Percentiles rank a stretch among this genome's conserved stretches.
Evolutionary conservation across 1,284 basidiomycete genomes (phyloP).

Genomic region (Trichosporon sp.): DNA sequence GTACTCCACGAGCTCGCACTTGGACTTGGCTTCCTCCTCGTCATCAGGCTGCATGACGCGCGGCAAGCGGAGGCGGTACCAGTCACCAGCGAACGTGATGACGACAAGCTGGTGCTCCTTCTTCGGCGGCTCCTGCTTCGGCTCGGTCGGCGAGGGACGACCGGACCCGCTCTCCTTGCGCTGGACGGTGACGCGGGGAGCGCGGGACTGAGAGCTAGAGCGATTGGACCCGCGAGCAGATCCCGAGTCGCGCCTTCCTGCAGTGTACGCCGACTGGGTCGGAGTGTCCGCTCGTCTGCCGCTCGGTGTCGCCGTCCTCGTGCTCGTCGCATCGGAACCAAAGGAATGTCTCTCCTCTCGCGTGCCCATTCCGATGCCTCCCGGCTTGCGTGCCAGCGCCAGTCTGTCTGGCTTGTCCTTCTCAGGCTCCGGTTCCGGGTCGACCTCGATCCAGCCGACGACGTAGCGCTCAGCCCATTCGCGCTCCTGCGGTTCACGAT

Average conservation of each 20-base stretch:
- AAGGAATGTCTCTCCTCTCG: constrained; percentile 27
- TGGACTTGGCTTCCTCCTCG: constrained; percentile 15
- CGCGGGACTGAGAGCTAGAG: background rate
- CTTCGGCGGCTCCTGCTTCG: background rate
- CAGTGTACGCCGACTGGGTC: constrained; percentile 1
- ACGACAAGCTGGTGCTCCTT: constrained; percentile 62
- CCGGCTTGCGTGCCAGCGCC: constrained; percentile 6
- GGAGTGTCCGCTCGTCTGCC: constrained; percentile 16
- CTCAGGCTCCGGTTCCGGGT: constrained; percentile 50
- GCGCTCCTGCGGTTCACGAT: constrained; percentile 60
- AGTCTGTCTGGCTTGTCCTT: constrained; percentile 15
- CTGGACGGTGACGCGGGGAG: background rate
- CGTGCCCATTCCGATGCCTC: constrained; percentile 21
- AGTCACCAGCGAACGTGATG: constrained; percentile 82
- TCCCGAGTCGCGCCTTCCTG: background rate
- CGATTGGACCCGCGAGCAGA: constrained; percentile 1
- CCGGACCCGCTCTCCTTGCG: background rate
- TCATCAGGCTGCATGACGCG: constrained; percentile 11
- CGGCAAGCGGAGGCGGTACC: constrained; percentile 80
- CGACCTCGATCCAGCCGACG: constrained; percentile 72
- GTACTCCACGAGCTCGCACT: constrained; percentile 46
- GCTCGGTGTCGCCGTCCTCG: constrained; percentile 30
- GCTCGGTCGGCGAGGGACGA: background rate
- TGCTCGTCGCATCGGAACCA: constrained; percentile 26
- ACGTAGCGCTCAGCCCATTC: constrained; percentile 69